Base-by-base conservation (phyloP, 345 rosid genomes). In the Schrenkiella parvula region DNA sequence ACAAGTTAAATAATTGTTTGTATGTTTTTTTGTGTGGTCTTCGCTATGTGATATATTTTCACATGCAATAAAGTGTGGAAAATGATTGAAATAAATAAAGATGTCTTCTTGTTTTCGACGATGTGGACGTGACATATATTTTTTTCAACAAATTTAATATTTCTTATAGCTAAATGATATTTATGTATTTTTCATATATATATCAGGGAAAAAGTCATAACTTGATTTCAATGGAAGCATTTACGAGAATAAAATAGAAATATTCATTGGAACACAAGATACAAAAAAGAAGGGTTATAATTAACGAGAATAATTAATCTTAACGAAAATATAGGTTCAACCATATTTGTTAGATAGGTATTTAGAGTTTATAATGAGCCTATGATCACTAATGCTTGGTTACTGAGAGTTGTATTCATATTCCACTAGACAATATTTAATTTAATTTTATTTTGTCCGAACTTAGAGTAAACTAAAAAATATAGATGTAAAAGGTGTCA, bases 61-160 rank as follows among this genome's bases (percentile, higher is more conserved):
- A 68, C 64, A 68, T 75, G 79, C 70, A 68, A 68, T 42, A 51
- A 68, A 68, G 74, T 61, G 18, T 59, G 12, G 57, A 75, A 68
- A 75, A 75, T 68, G 79, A 75, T 43, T 51, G 64, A 66, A 74
- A 66, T 52, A 61, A 52, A 41, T 52, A 43, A 75, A 51, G 69
- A 60, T 51, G 74, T 32, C 63, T 59, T 68, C 56, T 52, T 68
- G 63, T 51, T 75, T 41, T 68, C n/a, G 22, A 60, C 54, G 74
- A 15, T 57, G 64, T 31, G 44, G 79, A 75, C 25, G 79, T 75
- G 74, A 61, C 70, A 41, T 18, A 11, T 32, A 18, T 58, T 8
- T 1, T 41, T 58, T 47, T 57, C 72, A 26, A 47, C 23, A 31
- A 48, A 19, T 28, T 38, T 50, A 7, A 5, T 32, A 29, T 29